These are phyloP conservation scores for Coemansia umbellata DNA, from an alignment of 192 early-diverging fungal genomes.

Conservation along the genomic window DNA sequence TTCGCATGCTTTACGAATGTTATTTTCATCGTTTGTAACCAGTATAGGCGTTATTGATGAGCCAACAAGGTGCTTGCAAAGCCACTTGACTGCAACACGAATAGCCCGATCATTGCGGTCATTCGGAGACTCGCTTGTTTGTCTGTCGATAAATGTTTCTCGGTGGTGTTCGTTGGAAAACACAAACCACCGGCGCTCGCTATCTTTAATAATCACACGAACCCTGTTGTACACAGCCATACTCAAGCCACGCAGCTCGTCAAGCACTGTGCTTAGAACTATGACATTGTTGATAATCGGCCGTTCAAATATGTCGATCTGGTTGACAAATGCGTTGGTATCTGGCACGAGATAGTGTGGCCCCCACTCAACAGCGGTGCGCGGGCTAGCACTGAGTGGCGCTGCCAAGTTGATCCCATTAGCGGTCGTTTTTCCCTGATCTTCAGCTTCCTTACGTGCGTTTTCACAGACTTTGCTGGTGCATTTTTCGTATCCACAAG, in stretches of 20 bases:
- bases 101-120: conserved; percentile 97
- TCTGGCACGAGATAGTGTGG: conserved; percentile 88
- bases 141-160: conserved; percentile 82
- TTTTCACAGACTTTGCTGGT: conserved; percentile 30
- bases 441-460: conserved; percentile 9
- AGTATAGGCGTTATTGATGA: conserved; percentile 58
- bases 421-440: conserved; percentile 6
- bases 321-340: conserved; percentile 91
- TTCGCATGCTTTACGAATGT: conserved; percentile 61
- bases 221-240: conserved; percentile 77
- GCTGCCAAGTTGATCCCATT: conserved; percentile 5
- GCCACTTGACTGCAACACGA: conserved; percentile 82
- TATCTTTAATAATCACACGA: conserved; percentile 65
- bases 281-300: conserved; percentile 83
- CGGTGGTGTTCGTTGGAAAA: conserved; percentile 95
- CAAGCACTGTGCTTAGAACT: conserved; percentile 88
- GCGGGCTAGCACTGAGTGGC: conserved; percentile 51
- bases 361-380: conserved; percentile 50
- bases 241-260: conserved; percentile 84
- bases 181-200: conserved; percentile 78
- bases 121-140: conserved; percentile 81
- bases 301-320: conserved; percentile 94
- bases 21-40: conserved; percentile 89
- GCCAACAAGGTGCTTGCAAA: conserved; percentile 62
- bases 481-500: conserved; percentile 55